Conservation (phyloP, 1,284 basidiomycete species). For the Papiliotrema laurentii region DNA sequence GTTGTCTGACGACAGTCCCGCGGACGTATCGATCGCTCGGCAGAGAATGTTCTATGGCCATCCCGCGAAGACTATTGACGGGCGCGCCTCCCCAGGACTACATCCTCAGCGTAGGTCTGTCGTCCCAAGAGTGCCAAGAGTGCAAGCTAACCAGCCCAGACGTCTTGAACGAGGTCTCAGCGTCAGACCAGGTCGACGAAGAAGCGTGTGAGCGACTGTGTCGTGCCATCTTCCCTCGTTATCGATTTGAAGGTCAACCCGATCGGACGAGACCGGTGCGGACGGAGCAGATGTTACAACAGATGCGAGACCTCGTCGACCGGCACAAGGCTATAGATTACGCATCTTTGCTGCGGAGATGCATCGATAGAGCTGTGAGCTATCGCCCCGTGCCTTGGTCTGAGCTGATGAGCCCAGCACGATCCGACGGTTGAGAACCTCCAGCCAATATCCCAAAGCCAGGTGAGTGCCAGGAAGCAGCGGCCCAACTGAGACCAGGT, state of each 20-base stretch:
- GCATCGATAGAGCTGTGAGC: neutral
- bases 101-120: slow-evolving; percentile 34
- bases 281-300: slow-evolving; percentile 14
- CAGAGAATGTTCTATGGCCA: slow-evolving; percentile 45
- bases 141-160: slow-evolving; percentile 20
- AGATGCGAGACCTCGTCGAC: slow-evolving; percentile 22
- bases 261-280: neutral
- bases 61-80: slow-evolving; percentile 11
- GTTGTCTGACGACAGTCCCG: slow-evolving; percentile 8
- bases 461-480: slow-evolving; percentile 60
- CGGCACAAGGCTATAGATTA: slow-evolving; percentile 19
- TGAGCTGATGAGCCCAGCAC: neutral
- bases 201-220: neutral
- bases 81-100: slow-evolving; percentile 29
- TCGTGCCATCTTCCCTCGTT: neutral
- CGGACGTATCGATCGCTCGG: slow-evolving; percentile 26
- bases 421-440: slow-evolving; percentile 6
- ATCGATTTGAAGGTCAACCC: neutral
- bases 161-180: slow-evolving; percentile 27
- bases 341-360: neutral
- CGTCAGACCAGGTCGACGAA: neutral
- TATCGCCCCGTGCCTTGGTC: neutral
- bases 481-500: slow-evolving; percentile 74
- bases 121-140: neutral
- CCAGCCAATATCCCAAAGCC: slow-evolving; percentile 42